These are phyloP conservation scores for Syzygium malaccense DNA, from an alignment of 441 rosid genomes.

Conservation along the genomic window DNA sequence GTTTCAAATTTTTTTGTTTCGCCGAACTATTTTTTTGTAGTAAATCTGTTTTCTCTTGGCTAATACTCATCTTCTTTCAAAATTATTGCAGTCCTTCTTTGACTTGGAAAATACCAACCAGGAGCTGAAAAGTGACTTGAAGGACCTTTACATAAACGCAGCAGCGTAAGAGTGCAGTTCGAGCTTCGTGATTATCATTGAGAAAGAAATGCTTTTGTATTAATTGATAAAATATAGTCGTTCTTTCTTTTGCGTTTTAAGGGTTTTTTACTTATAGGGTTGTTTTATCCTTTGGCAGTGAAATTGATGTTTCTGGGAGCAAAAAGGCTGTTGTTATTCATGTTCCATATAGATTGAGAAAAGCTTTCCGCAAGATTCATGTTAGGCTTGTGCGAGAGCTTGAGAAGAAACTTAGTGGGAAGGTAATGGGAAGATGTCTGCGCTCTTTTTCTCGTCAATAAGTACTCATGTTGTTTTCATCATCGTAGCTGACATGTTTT, in stretches of 20 bases:
- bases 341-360: background rate
- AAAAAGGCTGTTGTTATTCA: background rate
- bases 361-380: slow-evolving; percentile 1
- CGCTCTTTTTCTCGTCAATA: background rate
- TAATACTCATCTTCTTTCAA: background rate
- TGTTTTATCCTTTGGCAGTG: background rate
- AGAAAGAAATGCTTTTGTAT: background rate
- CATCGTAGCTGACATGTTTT: background rate
- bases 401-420: background rate
- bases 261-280: background rate
- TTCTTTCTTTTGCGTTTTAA: background rate
- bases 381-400: slow-evolving; percentile 2
- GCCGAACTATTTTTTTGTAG: background rate
- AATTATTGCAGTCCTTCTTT: background rate
- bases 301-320: background rate
- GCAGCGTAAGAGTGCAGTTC: background rate
- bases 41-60: background rate
- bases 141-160: background rate
- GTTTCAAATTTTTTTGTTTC: background rate
- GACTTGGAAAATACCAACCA: background rate
- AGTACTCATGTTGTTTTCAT: background rate
- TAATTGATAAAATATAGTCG: background rate
- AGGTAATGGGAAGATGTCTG: background rate
- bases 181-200: background rate
- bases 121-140: background rate